Evolutionary conservation across 352 stramenopile species (phyloP), one percentile per base, ranked within the genome.

Genomic region (Phytophthora brassicae): DNA sequence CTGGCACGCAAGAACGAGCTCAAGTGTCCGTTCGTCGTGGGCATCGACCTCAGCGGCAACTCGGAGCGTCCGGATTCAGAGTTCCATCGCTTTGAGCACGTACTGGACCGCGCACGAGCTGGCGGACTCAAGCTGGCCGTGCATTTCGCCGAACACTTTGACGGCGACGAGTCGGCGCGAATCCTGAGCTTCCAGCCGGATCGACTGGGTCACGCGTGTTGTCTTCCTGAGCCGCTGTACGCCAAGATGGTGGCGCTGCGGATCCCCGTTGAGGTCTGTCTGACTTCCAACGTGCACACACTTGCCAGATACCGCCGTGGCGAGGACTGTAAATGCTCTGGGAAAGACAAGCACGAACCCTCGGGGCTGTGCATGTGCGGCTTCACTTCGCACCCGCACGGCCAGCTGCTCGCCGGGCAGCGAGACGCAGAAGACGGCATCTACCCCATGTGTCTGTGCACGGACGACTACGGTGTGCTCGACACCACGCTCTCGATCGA

Each of bases 271-370:
- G 95, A 98, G 72, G 74, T 92, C 6, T 98, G 95, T 69, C 79
- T 97, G 19, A 98, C 92, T 6, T 98, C 89, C 16, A 98, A 98
- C 70, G 83, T 96, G 23, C 88, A 97, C 74, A 98, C 93, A 17
- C 75, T 98, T 49, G 89, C 88, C 42, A 77, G 94, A 39, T 90
- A 91, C 50, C 73, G 76, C 38, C 54, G 57, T 35, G 57, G 67
- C 17, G 76, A 59, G 42, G 70, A 58, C 14, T 87, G 75, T 44
- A 56, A 64, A 9, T 68, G 60, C 26, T 56, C 47, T 1, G 24
- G 17, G n/a, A 24, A 46, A 36, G 74, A 82, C 16, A 79, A 90
- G 49, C 36, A 63, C 38, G 35, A 60, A 35, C 38, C 54, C 5
- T 76, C 73, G 20, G 68, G 71, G 0, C 65, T 90, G 60, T 86